A percentile compares a stretch with the other conserved stretches of the same genome.
phyloP scores from a whole-genome alignment of 1,284 basidiomycete species.

The Tetrapyrgos nigripes region DNA sequence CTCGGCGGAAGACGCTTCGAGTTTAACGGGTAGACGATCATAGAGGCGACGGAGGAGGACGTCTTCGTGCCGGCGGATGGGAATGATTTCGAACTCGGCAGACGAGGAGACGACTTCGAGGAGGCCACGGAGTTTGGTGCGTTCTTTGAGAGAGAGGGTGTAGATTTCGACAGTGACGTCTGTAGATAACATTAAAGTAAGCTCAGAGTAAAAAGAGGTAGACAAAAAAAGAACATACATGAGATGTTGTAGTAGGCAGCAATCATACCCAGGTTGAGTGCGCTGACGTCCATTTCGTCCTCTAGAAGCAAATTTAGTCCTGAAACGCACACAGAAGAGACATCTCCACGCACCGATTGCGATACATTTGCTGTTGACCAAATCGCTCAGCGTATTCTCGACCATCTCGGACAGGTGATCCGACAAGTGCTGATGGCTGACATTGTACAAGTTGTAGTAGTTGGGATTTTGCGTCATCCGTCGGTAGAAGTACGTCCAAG shows the following conservation, averaged over 20 bases:
- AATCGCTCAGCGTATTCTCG: conserved; percentile 90
- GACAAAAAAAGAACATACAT: conserved; percentile 52
- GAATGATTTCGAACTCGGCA: conserved; percentile 94
- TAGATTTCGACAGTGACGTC: conserved; percentile 98
- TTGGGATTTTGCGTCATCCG: conserved; percentile 96
- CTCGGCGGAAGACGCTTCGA: conserved; percentile 70
- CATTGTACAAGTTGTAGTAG: conserved; percentile 95
- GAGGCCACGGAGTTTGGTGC: conserved; percentile 97
- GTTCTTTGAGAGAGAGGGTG: conserved; percentile 93
- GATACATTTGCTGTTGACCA: conserved; percentile 96
- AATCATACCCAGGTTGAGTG: conserved; percentile 96
- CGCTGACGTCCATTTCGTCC: conserved; percentile 92
- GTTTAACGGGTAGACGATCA: conserved; percentile 97
- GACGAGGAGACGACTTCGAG: conserved; percentile 97
- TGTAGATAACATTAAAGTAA: no score
- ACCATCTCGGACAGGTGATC: conserved; percentile 97
- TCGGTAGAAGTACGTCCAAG: conserved; percentile 97
- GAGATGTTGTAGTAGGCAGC: conserved; percentile 94
- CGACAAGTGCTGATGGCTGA: conserved; percentile 91
- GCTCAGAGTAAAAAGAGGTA: conserved; percentile 13
- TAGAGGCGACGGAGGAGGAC: conserved; percentile 86
- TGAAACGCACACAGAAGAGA: conserved; percentile 9
- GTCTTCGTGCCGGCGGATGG: conserved; percentile 94
- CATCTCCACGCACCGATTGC: conserved; percentile 70
- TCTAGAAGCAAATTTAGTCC: conserved; percentile 48